phyloP scores from a whole-genome alignment of 768 basidiomycete species.

The Tylopilus rubrobrunneus region DNA sequence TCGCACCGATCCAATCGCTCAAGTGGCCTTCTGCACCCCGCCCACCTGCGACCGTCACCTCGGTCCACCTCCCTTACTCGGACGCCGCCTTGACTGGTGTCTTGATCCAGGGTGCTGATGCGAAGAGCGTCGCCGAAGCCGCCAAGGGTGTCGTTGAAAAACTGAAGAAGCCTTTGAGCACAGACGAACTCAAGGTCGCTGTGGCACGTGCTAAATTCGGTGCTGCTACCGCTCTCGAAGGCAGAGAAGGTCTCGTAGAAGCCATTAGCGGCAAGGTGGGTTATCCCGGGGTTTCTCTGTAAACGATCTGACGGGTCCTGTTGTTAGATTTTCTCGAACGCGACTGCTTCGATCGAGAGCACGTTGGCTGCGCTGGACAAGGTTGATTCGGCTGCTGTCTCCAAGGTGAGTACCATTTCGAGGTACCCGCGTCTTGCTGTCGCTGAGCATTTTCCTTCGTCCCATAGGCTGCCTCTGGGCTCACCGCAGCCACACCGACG shows the following conservation, averaged over 20 bases:
- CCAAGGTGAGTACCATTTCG: conserved; percentile 49
- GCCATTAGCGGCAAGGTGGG: conserved; percentile 63
- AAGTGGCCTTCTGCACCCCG: conserved; percentile 79
- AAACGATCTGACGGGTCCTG: neutral
- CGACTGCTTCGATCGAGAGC: conserved; percentile 52
- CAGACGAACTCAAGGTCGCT: conserved; percentile 75
- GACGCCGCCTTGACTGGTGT: conserved; percentile 89
- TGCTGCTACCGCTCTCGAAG: conserved; percentile 67
- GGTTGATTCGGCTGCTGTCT: conserved; percentile 60
- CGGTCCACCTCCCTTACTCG: conserved; percentile 84
- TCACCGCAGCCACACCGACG: conserved; percentile 77
- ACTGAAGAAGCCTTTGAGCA: conserved; percentile 53
- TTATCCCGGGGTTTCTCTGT: conserved; percentile 9
- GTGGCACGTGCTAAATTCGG: conserved; percentile 86
- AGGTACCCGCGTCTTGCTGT: neutral
- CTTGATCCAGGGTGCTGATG: conserved; percentile 65
- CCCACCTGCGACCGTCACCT: conserved; percentile 58
- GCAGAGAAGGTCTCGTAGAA: conserved; percentile 60
- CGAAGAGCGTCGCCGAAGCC: conserved; percentile 61
- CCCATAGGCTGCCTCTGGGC: conserved; percentile 50
- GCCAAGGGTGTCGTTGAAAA: conserved; percentile 65
- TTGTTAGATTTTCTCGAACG: conserved; percentile 56
- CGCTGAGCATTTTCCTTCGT: neutral
- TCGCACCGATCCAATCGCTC: conserved; percentile 75
- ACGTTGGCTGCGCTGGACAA: conserved; percentile 69